Evolutionary conservation across 106 monocot genomes (phyloP), one percentile per base, ranked within the genome.

Genomic region (Acorus calamus): DNA sequence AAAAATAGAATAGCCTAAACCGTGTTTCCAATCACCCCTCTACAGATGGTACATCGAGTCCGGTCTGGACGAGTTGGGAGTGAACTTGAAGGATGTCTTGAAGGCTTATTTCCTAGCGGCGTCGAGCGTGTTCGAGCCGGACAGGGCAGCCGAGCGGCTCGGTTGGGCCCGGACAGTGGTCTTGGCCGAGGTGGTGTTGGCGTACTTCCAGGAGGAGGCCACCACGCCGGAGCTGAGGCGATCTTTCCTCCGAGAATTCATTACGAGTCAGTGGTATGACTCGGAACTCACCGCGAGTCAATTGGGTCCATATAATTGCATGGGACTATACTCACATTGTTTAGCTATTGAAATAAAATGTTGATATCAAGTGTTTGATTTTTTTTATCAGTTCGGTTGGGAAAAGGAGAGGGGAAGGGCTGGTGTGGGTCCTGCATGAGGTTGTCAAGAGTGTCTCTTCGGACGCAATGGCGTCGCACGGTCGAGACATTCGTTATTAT

Each of bases 51-150:
- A 66, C 48, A 66, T 59, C 41, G 80, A 87, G 48, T 64, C 50
- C 7, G 70, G 63, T 28, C 78, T 84, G 3, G 62, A 6, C 0
- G 43, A 8, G 5, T 11, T 74, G 42, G 64, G 75, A 1, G 75
- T 83, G 76, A 69, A 54, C 11, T 42, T 10, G 62, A 62, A 73
- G 64, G 54, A 55, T 45, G 10, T 82, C 45, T 13, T 81, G 62
- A 72, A 49, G 52, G 66, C 84, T 14, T 90, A 80, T 57, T 94
- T 90, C 62, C 43, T 94, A 14, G 89, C 86, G 7, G 53, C 71
- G 4, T 60, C 73, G 45, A 73, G 57, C 44, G 61, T 79, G 28
- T 86, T 82, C 48, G 82, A 86, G 56, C 79, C 86, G 3, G 79
- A 82, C 41, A 62, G 73, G 4, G 75, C 79, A 2, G 41, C 50